Base-by-base conservation (phyloP, 768 basidiomycete species). In the Trametopsis cervina region DNA sequence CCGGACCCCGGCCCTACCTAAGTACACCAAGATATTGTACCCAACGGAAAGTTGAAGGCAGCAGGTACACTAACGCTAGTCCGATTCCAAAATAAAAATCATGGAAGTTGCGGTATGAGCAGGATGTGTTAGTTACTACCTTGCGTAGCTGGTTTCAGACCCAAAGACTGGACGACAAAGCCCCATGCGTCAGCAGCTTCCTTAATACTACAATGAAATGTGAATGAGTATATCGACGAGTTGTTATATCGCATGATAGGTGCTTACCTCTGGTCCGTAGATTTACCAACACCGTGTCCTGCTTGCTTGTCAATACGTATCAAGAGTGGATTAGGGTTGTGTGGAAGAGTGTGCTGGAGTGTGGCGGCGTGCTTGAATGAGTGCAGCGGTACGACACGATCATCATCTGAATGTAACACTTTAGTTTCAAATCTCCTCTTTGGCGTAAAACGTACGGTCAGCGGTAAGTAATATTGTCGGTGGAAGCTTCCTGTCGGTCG, bases 331-430 rank as follows among this genome's bases (percentile, higher is more conserved):
- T 88, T 66, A 0, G 78, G 76, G 61, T 89, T 91, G 40, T 80
- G 56, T 1, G 84, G 72, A 1, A 78, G 64, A 1, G 64, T 67
- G 59, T 90, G 66, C 60, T 92, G 89, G 29, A 90, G 68, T n/a
- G 80, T 79, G 13, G 89, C 89, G 0, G 83, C 81, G 42, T 80
- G 73, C 65, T 92, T 92, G 76, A 86, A 89, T 7, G 87, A 86
- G 64, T 90, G 89, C 60, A 88, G 68, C 1, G 87, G 86, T 4
- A 90, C 87, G n/a, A 91, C 89, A 26, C 89, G 82, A 57, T 89
- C 86, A 55, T 90, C 89, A 53, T 88, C 86, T 88, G 56, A n/a
- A n/a, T n/a, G n/a, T n/a, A n/a, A n/a, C n/a, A n/a, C n/a, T n/a
- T n/a, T n/a, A n/a, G n/a, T n/a, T n/a, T n/a, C n/a, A n/a, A n/a